Conservation (phyloP, 2,329 filamentous ascomycete species). For the Pestalotiopsis sp. region DNA sequence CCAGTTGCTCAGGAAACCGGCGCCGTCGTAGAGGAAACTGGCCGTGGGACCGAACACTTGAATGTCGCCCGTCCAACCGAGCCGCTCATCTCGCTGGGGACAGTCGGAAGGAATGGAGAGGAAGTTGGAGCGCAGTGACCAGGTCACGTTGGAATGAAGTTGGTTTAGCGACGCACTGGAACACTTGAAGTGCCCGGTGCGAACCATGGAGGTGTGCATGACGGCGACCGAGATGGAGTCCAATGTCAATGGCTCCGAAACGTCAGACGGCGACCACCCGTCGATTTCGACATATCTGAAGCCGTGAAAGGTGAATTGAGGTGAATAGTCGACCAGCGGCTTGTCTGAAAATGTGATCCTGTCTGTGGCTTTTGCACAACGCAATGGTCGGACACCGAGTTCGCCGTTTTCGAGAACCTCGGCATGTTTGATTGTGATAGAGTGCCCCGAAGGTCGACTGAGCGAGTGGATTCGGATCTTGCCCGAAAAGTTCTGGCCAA, state of each 20-base stretch:
- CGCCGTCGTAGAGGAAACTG: slow-evolving; percentile 43
- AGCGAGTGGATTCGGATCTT: slow-evolving; percentile 38
- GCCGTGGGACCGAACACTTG: slow-evolving; percentile 45
- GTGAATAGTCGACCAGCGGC: slow-evolving; percentile 31
- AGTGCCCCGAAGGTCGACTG: slow-evolving; percentile 13
- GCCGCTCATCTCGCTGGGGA: slow-evolving; percentile 46
- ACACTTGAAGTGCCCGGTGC: slow-evolving; percentile 50
- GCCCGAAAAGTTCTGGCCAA: slow-evolving; percentile 62
- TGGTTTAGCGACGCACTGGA: slow-evolving; percentile 54
- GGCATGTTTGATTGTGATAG: slow-evolving; percentile 39
- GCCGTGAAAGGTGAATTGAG: slow-evolving; percentile 47
- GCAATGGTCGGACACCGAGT: slow-evolving; percentile 42
- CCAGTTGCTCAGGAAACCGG: slow-evolving; percentile 43
- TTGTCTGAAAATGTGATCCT: slow-evolving; percentile 34
- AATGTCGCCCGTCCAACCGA: slow-evolving; percentile 50
- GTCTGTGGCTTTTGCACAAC: slow-evolving; percentile 45
- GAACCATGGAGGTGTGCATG: slow-evolving; percentile 27
- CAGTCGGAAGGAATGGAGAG: slow-evolving; percentile 55
- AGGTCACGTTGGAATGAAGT: slow-evolving; percentile 55
- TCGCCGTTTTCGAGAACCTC: slow-evolving; percentile 47
- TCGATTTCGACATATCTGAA: slow-evolving; percentile 48
- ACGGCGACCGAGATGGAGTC: slow-evolving; percentile 15
- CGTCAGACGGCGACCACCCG: slow-evolving; percentile 32
- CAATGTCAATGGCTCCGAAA: not conserved
- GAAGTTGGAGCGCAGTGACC: slow-evolving; percentile 61